Conservation (phyloP, 1,284 basidiomycete genomes). For the Malassezia restricta region DNA sequence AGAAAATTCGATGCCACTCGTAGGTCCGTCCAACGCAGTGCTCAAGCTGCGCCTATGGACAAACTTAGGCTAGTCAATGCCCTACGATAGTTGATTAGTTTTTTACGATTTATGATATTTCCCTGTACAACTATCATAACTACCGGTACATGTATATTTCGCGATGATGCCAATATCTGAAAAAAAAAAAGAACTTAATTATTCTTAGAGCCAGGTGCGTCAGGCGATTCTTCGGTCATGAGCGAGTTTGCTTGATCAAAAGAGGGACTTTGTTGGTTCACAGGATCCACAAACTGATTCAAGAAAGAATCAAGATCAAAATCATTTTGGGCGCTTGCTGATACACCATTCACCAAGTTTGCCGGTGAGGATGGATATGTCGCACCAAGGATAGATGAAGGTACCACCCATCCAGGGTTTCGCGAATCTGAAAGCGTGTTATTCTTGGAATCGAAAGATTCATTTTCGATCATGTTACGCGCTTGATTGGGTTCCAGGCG, state of each 20-base stretch:
- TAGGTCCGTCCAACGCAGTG: too few species aligned
- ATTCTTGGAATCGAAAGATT: neutral
- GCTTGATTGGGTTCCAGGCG: conserved; percentile 50
- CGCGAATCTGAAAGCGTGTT: neutral
- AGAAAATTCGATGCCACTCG: neutral
- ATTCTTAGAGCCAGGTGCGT: neutral
- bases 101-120: too few species aligned
- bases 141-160: too few species aligned
- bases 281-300: conserved; percentile 30
- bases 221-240: neutral
- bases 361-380: neutral
- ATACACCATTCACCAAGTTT: neutral
- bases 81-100: too few species aligned
- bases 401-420: neutral
- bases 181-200: neutral
- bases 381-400: neutral
- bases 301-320: conserved; percentile 37
- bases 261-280: neutral
- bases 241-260: neutral
- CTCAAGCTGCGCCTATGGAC: too few species aligned
- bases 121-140: too few species aligned
- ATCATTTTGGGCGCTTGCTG: conserved; percentile 6
- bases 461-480: neutral
- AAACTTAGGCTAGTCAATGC: too few species aligned
- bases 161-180: too few species aligned